These are phyloP conservation scores for Taiozyma onychis DNA, from an alignment of 1,139 yeast genomes.

Conservation along the genomic window DNA sequence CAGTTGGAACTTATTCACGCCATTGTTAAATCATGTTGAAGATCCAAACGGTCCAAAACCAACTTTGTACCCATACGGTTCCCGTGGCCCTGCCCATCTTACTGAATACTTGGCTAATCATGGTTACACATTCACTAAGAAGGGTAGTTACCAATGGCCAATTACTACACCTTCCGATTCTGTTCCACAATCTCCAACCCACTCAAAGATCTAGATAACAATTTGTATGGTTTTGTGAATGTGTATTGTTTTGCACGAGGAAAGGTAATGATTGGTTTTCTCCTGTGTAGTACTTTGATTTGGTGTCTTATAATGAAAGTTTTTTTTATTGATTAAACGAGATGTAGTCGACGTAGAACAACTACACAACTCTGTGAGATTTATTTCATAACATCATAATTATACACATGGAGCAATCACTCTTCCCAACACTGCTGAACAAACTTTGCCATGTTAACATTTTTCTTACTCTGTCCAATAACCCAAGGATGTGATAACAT, in stretches of 20 bases:
- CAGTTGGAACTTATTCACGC: conserved; percentile 92
- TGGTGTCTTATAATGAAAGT: not conserved
- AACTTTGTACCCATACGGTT: conserved; percentile 75
- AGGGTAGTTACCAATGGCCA: conserved; percentile 77
- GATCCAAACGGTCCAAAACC: conserved; percentile 59
- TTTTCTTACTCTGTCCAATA: conserved; percentile 60
- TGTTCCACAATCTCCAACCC: not conserved
- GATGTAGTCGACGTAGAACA: not conserved
- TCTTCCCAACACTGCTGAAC: conserved; percentile 73
- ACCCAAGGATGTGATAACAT: conserved; percentile 94
- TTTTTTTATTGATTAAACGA: not conserved
- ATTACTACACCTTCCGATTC: conserved; percentile 48
- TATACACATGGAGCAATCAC: not conserved
- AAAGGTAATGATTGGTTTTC: not conserved
- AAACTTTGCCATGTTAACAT: conserved; percentile 83
- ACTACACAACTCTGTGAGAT: not conserved
- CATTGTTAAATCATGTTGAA: conserved; percentile 77
- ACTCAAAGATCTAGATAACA: not conserved
- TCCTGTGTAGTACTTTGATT: not conserved
- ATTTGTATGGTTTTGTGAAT: too few species aligned
- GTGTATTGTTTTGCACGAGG: not conserved
- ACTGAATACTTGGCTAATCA: conserved; percentile 56
- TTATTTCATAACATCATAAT: not conserved
- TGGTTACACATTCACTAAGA: conserved; percentile 61
- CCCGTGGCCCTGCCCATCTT: conserved; percentile 78